Conservation (phyloP, 1,284 basidiomycete species). For the Tilletia walkeri region DNA sequence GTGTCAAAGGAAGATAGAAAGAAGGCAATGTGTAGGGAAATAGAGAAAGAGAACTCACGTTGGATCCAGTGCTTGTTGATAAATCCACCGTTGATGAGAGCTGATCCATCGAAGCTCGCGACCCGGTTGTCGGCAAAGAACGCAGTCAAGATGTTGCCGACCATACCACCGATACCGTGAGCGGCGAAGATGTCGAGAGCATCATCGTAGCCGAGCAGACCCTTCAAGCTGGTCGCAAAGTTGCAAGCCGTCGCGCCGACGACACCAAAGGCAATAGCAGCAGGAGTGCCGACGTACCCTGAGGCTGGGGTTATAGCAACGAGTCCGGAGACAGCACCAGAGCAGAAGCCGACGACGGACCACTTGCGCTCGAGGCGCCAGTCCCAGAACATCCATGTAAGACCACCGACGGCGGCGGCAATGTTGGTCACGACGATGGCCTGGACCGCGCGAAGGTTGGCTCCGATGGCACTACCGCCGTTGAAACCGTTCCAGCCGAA, state of each 20-base stretch:
- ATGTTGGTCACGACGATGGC: constrained; percentile 58
- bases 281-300: constrained; percentile 51
- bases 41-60: constrained; percentile 25
- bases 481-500: constrained; percentile 57
- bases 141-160: constrained; percentile 79
- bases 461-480: constrained; percentile 56
- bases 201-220: constrained; percentile 55
- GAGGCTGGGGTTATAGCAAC: constrained; percentile 80
- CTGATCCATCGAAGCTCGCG: constrained; percentile 76
- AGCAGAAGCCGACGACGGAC: constrained; percentile 82
- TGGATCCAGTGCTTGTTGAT: constrained; percentile 73
- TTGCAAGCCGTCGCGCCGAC: constrained; percentile 81
- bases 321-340: constrained; percentile 61
- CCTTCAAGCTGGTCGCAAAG: constrained; percentile 92
- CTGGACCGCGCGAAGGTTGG: constrained; percentile 57
- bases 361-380: constrained; percentile 59
- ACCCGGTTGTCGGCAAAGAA: constrained; percentile 85
- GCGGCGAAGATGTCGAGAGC: constrained; percentile 74
- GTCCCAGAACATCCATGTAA: constrained; percentile 58
- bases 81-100: constrained; percentile 72
- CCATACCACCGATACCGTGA: constrained; percentile 81
- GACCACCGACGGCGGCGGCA: constrained; percentile 72
- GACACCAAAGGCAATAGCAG: constrained; percentile 61
- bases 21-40: constrained; percentile 31
- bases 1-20: neutral